A percentile compares a stretch with the other conserved stretches of the same genome.
These are phyloP conservation scores for Ophiocordyceps camponoti-saundersi DNA, from an alignment of 2,329 filamentous ascomycete species.

Conservation along the genomic window DNA sequence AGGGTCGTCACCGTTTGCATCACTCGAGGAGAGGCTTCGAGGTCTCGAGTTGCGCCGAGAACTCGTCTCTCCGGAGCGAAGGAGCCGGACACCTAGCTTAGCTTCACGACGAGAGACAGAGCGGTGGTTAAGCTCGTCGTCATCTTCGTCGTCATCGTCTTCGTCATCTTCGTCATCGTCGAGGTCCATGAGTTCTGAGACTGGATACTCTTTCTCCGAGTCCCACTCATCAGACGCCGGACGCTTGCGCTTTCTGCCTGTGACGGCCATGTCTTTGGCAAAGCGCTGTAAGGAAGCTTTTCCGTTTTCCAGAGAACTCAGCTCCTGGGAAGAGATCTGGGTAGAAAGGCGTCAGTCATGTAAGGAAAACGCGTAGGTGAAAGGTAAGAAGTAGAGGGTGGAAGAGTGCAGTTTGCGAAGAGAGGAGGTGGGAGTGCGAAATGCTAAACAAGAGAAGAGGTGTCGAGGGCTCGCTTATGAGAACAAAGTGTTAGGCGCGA, in stretches of 20 bases:
- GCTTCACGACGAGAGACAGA: constrained; percentile 1
- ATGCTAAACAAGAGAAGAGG: not conserved
- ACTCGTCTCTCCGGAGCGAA: constrained; percentile 11
- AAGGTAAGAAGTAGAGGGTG: not conserved
- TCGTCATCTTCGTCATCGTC: constrained; percentile 8
- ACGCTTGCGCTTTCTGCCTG: constrained; percentile 15
- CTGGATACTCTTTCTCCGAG: constrained; percentile 8
- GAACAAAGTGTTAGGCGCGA: too few species aligned
- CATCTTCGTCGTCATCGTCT: constrained; percentile 10
- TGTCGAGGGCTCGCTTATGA: too few species aligned
- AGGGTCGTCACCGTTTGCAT: constrained; percentile 6
- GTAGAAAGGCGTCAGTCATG: constrained; percentile 4
- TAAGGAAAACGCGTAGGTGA: not conserved
- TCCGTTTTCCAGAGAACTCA: constrained; percentile 16
- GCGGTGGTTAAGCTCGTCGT: not conserved
- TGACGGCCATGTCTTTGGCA: constrained; percentile 4
- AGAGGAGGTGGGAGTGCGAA: not conserved
- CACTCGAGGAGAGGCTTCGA: constrained; percentile 3
- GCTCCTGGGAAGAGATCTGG: constrained; percentile 14
- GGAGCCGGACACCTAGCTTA: constrained; percentile 1
- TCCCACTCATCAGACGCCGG: constrained; percentile 11
- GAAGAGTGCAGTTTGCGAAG: not conserved
- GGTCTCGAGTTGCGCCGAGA: constrained; percentile 1
- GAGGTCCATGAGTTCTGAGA: constrained; percentile 11
- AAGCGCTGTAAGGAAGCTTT: constrained; percentile 10